These are phyloP conservation scores for Entomortierella lignicola DNA, from an alignment of 192 early-diverging fungal species.

Conservation along the genomic window DNA sequence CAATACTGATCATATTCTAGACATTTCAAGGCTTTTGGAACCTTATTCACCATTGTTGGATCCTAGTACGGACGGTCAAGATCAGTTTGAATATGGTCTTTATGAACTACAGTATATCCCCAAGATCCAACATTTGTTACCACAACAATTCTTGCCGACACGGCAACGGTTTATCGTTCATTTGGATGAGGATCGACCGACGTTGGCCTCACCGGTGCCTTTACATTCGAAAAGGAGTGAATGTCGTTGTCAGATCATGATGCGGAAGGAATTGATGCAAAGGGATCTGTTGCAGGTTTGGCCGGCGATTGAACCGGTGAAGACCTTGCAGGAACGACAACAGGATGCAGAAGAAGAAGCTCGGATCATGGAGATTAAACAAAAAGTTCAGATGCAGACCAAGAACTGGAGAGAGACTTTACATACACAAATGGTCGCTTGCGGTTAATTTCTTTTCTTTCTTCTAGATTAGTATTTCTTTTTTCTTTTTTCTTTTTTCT, in stretches of 20 bases:
- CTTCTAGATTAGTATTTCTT: no score
- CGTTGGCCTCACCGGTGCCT: conserved; percentile 38
- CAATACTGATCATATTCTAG: neutral
- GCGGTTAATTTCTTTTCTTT: conserved; percentile 30
- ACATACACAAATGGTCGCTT: conserved; percentile 30
- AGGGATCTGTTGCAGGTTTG: conserved; percentile 41
- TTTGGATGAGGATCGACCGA: conserved; percentile 47
- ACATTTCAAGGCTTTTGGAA: conserved; percentile 15
- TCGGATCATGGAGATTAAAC: conserved; percentile 41
- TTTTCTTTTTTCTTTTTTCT: no score
- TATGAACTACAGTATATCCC: conserved; percentile 51
- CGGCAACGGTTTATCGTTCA: conserved; percentile 48
- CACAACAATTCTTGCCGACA: conserved; percentile 37
- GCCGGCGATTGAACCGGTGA: conserved; percentile 25
- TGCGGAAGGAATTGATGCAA: conserved; percentile 49
- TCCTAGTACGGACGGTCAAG: conserved; percentile 38
- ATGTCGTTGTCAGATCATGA: conserved; percentile 53
- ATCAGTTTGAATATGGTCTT: conserved; percentile 50
- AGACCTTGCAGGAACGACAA: conserved; percentile 25
- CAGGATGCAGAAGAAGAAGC: conserved; percentile 49
- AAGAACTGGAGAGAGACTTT: conserved; percentile 44
- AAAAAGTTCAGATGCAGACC: conserved; percentile 47
- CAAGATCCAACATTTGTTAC: conserved; percentile 41
- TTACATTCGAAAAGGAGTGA: conserved; percentile 25
- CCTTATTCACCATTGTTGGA: conserved; percentile 46